Conservation (phyloP, 805 yeast genomes). For the Ogataea glucozyma region DNA sequence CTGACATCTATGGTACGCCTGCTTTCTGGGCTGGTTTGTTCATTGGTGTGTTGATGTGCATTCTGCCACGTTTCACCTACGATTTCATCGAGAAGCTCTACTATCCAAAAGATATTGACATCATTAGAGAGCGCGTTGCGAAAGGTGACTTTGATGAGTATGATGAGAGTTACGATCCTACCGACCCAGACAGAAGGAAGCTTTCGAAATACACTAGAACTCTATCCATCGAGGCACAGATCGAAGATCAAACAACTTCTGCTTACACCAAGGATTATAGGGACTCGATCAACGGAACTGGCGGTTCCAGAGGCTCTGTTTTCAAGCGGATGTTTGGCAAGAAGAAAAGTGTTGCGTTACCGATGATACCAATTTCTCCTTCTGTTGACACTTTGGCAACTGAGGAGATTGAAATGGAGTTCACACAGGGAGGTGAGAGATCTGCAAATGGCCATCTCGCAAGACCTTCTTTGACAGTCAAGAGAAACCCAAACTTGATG, state of each 20-base stretch:
- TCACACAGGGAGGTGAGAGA: constrained; percentile 25
- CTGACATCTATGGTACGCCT: constrained; percentile 60
- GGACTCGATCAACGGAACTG: constrained; percentile 37
- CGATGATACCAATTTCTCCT: constrained; percentile 35
- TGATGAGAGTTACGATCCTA: constrained; percentile 73
- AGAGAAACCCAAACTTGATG: constrained; percentile 20
- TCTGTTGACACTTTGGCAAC: constrained; percentile 42
- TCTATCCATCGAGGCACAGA: constrained; percentile 31
- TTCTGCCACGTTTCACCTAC: constrained; percentile 65
- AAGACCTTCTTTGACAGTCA: constrained; percentile 33
- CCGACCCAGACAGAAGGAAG: constrained; percentile 66
- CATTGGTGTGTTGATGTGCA: constrained; percentile 61
- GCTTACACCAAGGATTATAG: constrained; percentile 28
- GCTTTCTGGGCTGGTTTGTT: constrained; percentile 68
- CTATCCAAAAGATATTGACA: constrained; percentile 68
- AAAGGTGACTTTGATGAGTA: constrained; percentile 68
- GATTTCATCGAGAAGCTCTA: constrained; percentile 55
- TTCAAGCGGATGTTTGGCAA: constrained; percentile 41
- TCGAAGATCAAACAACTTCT: constrained; percentile 16
- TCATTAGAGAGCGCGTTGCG: constrained; percentile 67
- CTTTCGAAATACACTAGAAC: constrained; percentile 47
- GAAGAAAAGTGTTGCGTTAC: constrained; percentile 26
- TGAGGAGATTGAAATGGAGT: constrained; percentile 53
- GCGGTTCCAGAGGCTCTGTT: constrained; percentile 39
- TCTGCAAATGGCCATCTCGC: constrained; percentile 34